Evolutionary conservation across 2,329 filamentous ascomycete species (phyloP).

Genomic region (Colletotrichum tropicale): DNA sequence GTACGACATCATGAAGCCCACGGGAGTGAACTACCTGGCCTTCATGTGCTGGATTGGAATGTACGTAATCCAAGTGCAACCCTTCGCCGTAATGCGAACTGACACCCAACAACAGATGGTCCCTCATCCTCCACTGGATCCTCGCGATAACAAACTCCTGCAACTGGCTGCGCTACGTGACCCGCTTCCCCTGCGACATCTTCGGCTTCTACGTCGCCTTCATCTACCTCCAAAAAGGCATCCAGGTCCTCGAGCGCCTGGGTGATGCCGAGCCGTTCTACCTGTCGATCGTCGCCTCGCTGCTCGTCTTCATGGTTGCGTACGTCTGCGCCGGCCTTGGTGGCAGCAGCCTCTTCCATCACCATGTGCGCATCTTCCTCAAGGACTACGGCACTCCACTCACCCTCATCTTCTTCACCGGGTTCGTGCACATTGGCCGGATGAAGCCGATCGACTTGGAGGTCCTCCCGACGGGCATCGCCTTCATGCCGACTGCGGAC

Average conservation of each 20-base stretch:
- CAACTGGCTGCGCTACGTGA: conserved; percentile 88
- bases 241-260: conserved; percentile 82
- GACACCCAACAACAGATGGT: conserved; percentile 62
- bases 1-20: conserved; percentile 82
- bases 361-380: conserved; percentile 79
- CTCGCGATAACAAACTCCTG: conserved; percentile 85
- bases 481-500: conserved; percentile 79
- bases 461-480: conserved; percentile 74
- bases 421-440: conserved; percentile 84
- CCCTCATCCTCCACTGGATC: conserved; percentile 82
- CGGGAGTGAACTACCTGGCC: conserved; percentile 80
- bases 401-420: conserved; percentile 86
- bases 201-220: conserved; percentile 94
- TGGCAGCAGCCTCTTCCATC: conserved; percentile 72
- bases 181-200: conserved; percentile 89
- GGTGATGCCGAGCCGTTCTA: conserved; percentile 74
- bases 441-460: conserved; percentile 75
- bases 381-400: conserved; percentile 89
- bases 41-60: conserved; percentile 95
- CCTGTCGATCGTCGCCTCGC: conserved; percentile 75
- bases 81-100: background rate
- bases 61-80: conserved; percentile 40
- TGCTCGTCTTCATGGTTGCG: conserved; percentile 79
- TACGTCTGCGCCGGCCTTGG: conserved; percentile 78
- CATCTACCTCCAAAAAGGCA: conserved; percentile 90